Conservation (phyloP, 2,329 filamentous ascomycete species). For the Ceratocystis destructans region DNA sequence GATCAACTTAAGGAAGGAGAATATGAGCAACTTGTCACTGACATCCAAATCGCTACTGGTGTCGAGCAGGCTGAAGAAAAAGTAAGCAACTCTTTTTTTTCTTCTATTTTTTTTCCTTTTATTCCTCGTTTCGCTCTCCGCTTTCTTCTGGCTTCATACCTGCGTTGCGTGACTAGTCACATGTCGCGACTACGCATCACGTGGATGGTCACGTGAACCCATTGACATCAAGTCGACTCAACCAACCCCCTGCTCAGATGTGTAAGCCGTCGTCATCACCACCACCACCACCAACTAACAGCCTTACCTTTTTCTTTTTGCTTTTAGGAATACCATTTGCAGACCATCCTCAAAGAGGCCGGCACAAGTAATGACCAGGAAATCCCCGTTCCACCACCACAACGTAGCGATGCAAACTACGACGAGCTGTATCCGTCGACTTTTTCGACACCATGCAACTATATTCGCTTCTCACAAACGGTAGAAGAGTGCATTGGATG, state of each 20-base stretch:
- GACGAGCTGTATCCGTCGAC: constrained; percentile 68
- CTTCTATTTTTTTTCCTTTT: constrained; percentile 16
- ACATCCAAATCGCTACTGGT: constrained; percentile 82
- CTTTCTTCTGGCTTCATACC: not conserved
- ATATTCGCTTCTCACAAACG: constrained; percentile 95
- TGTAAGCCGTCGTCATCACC: not conserved
- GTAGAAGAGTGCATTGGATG: constrained; percentile 89
- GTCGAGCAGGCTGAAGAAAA: constrained; percentile 96
- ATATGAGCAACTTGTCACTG: constrained; percentile 73
- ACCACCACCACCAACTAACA: not conserved
- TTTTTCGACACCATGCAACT: constrained; percentile 76
- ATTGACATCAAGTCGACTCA: constrained; percentile 11
- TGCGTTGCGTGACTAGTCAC: constrained; percentile 21
- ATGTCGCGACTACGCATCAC: constrained; percentile 31
- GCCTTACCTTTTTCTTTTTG: not conserved
- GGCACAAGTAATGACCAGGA: constrained; percentile 45
- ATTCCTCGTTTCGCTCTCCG: not conserved
- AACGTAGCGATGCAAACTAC: constrained; percentile 62
- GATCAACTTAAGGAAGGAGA: constrained; percentile 75
- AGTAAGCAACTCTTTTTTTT: constrained; percentile 46
- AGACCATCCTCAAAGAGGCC: constrained; percentile 55
- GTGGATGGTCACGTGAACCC: constrained; percentile 33
- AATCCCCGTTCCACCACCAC: constrained; percentile 51
- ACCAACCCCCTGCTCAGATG: not conserved
- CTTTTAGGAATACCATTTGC: constrained; percentile 83